Percentiles rank a stretch among this genome's conserved stretches.
Evolutionary conservation across 2,329 filamentous ascomycete species (phyloP).

Genomic region (Nemania abortiva): DNA sequence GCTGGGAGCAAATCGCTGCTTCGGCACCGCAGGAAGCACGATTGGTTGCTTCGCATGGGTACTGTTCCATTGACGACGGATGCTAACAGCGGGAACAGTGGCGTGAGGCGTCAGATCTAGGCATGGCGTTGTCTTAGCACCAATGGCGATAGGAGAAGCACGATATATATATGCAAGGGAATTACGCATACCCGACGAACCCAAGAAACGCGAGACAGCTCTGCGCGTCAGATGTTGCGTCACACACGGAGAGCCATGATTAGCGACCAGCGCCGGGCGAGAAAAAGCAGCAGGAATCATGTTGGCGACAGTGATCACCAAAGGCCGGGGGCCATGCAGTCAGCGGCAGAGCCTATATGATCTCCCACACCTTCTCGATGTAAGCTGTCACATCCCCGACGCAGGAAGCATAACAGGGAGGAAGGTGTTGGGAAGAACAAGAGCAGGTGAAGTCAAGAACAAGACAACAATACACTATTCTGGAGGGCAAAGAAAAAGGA

Average conservation of each 20-base stretch:
- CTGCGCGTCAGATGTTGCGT: constrained; percentile 44
- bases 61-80: constrained; percentile 48
- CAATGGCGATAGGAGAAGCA: constrained; percentile 28
- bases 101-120: constrained; percentile 45
- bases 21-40: constrained; percentile 47
- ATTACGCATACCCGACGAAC: constrained; percentile 42
- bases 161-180: constrained; percentile 23
- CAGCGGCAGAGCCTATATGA: constrained; percentile 38
- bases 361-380: constrained; percentile 43
- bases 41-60: constrained; percentile 47
- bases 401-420: constrained; percentile 11
- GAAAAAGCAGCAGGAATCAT: constrained; percentile 49
- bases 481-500: constrained; percentile 6
- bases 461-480: neutral
- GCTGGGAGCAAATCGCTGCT: constrained; percentile 39
- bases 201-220: constrained; percentile 48
- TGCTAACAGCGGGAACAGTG: constrained; percentile 36
- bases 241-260: constrained; percentile 46
- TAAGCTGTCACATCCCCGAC: constrained; percentile 36
- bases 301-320: constrained; percentile 38
- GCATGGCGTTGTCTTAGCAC: constrained; percentile 45
- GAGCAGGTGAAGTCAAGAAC: constrained; percentile 4
- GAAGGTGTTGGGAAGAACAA: neutral
- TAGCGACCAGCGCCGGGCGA: constrained; percentile 49
- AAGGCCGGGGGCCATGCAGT: constrained; percentile 45